Evolutionary conservation across 1,139 yeast species (phyloP), one percentile per base, ranked within the genome.

Genomic region (Martiniozyma asiatica): DNA sequence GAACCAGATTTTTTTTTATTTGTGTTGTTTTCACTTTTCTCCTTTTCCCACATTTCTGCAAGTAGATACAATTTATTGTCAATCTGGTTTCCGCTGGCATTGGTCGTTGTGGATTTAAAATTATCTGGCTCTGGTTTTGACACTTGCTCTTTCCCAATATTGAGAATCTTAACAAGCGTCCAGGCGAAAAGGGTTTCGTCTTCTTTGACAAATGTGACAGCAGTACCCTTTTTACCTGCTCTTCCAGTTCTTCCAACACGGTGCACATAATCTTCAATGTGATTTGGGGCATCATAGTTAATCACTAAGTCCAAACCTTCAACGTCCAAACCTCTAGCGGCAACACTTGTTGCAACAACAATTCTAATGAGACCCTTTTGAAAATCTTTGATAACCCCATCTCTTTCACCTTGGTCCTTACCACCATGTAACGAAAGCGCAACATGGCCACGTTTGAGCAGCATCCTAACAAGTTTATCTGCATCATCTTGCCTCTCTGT

Each of bases 191-290:
- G 58, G 25, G 72, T 84, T 46, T 89, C 93, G 13, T 59, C 59
- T 0, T 67, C 59, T 1, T 73, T 58, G 2, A 89, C 62, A 43
- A 87, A 78, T 0, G 98, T 92, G 15, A 89, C 72, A 0, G 98
- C 96, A 44, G 66, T 68, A 37, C 98, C 98, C 3, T 59, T 48
- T 41, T 79, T 72, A 1, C 95, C 95, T 29, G 89, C 95, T 64
- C 99, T 77, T 41, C 98, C 99, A 2, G 98, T 89, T 63, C 99
- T 79, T 55, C 99, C 99, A 45, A 89, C 84, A 59, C 99, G 72
- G 55, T 89, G 99, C 25, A 89, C 95, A 53, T 89, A 89, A 52
- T 87, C 96, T 51, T 89, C 97, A 67, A 87, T 68, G 40, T 89
- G 94, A n/a, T 84, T 82, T 31, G 98, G 98, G 93, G 92, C 84